Conservation (phyloP, 768 basidiomycete species). For the Sistotremastrum suecicum region DNA sequence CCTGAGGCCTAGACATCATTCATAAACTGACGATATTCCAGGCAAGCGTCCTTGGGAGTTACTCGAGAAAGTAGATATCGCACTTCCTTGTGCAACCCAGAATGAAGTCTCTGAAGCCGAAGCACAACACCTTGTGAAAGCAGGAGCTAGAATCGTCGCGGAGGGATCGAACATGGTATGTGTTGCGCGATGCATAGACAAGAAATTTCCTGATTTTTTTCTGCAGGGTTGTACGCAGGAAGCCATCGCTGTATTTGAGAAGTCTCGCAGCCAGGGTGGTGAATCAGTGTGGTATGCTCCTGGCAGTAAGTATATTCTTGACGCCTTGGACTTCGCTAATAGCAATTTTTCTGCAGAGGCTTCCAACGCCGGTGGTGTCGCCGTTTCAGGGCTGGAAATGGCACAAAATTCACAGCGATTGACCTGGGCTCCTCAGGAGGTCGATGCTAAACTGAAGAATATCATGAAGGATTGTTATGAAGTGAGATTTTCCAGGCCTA, state of each 20-base stretch:
- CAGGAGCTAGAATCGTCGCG: constrained; percentile 56
- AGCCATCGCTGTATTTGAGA: constrained; percentile 61
- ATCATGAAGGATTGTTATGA: constrained; percentile 59
- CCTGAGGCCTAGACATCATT: constrained; percentile 3
- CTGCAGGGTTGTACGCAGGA: constrained; percentile 49
- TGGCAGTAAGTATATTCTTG: constrained; percentile 32
- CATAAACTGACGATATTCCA: constrained; percentile 12
- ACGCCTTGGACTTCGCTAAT: constrained; percentile 1
- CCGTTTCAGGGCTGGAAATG: constrained; percentile 69
- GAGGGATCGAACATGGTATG: constrained; percentile 62
- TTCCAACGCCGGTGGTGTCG: constrained; percentile 62
- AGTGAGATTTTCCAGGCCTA: constrained; percentile 12
- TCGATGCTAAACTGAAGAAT: constrained; percentile 51
- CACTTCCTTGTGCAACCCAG: constrained; percentile 58
- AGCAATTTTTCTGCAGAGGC: constrained; percentile 20
- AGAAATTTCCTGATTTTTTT: not conserved
- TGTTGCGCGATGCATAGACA: not conserved
- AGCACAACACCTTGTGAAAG: constrained; percentile 53
- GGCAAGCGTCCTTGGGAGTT: constrained; percentile 58
- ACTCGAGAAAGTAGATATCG: constrained; percentile 46
- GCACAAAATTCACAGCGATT: constrained; percentile 61
- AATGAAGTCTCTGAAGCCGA: constrained; percentile 59
- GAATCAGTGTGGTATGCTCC: constrained; percentile 57
- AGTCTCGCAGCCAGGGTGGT: constrained; percentile 34
- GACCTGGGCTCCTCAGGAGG: constrained; percentile 46